Evolutionary conservation across 768 basidiomycete species (phyloP).

Genomic region (Mycena polygramma): DNA sequence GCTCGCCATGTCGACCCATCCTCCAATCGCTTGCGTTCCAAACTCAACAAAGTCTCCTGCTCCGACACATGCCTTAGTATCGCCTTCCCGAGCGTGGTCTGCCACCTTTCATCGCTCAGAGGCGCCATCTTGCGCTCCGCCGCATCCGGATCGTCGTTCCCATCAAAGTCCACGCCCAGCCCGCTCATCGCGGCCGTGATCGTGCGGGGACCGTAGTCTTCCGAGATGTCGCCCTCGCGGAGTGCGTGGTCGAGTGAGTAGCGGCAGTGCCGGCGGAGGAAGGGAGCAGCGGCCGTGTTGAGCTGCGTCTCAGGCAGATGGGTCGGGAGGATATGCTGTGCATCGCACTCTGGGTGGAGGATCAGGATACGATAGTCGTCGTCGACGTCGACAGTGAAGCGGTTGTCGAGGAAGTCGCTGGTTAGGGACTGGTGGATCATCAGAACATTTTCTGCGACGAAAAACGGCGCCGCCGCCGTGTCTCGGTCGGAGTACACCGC

Average conservation of each 20-base stretch:
- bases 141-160: not conserved
- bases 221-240: slow-evolving; percentile 14
- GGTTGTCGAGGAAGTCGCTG: slow-evolving; percentile 2
- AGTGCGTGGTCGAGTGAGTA: slow-evolving; percentile 3
- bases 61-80: too few species aligned
- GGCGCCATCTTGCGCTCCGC: not conserved
- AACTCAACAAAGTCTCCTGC: too few species aligned
- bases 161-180: slow-evolving; percentile 2
- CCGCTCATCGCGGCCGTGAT: not conserved
- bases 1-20: too few species aligned
- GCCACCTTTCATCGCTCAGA: too few species aligned
- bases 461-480: slow-evolving; percentile 5
- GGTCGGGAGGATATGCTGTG: slow-evolving; percentile 3
- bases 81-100: too few species aligned
- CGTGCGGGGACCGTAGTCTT: not conserved
- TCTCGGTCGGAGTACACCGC: not conserved
- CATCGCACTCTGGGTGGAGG: not conserved
- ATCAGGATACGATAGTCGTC: slow-evolving; percentile 20
- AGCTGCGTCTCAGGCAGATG: not conserved
- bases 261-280: slow-evolving; percentile 19
- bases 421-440: not conserved
- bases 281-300: not conserved
- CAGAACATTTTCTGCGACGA: slow-evolving; percentile 9
- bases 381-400: slow-evolving; percentile 13
- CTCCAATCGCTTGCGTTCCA: too few species aligned